Conservation (phyloP, 768 basidiomycete species). For the Lepiota venenata region DNA sequence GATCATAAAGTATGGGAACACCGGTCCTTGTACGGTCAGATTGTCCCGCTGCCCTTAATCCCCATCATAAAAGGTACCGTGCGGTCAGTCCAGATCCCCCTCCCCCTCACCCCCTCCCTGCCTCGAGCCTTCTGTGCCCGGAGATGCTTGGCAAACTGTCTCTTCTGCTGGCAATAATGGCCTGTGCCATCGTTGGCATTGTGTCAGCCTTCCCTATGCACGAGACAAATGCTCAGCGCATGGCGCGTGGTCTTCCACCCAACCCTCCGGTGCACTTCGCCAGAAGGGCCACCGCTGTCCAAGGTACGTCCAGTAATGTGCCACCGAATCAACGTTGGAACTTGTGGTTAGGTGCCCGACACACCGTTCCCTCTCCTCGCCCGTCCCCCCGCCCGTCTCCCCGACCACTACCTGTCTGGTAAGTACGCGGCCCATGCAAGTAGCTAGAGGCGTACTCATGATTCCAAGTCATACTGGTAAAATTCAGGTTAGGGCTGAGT, state of each 20-base stretch:
- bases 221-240: conserved; percentile 40
- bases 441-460: background rate
- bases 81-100: background rate
- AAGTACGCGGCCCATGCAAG: background rate
- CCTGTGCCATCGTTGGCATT: conserved; percentile 17
- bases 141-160: conserved; percentile 19
- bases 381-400: conserved; percentile 21
- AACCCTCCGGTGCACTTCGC: conserved; percentile 20
- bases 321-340: background rate
- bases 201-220: conserved; percentile 17
- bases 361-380: background rate
- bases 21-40: too few species aligned
- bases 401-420: background rate
- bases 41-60: too few species aligned
- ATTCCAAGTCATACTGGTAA: conserved; percentile 29
- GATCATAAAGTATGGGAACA: too few species aligned
- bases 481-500: conserved; percentile 29
- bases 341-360: background rate
- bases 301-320: background rate
- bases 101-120: background rate
- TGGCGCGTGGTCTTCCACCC: conserved; percentile 43
- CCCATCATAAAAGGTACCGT: too few species aligned
- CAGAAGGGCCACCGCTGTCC: conserved; percentile 13
- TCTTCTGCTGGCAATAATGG: conserved; percentile 19
- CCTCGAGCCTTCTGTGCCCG: conserved; percentile 6